Base-by-base conservation (phyloP, 768 basidiomycete species). In the Leccinum truebloodii region DNA sequence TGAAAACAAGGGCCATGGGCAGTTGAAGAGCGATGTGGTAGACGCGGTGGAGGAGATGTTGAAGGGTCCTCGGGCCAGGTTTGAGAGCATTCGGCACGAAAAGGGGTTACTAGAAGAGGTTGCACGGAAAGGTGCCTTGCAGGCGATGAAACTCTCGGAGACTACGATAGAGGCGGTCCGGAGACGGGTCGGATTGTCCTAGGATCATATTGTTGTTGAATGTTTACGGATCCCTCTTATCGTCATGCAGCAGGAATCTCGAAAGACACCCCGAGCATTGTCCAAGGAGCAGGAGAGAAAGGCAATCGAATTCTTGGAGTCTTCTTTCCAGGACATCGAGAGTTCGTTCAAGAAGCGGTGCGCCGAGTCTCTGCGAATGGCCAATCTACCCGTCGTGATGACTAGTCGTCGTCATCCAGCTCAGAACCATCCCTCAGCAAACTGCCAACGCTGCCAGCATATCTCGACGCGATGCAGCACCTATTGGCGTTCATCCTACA, bases 301-400 rank as follows among this genome's bases (percentile, higher is more conserved):
- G 59, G 78, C 89, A 0, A 75, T 86, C 7, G 82, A 83, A 22
- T 88, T 84, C 67, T 75, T 92, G 6, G 90, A 92, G 54, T 83
- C 83, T 20, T 71, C 79, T 58, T 86, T 91, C 64, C 76, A 90
- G 22, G 80, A 86, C 16, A 75, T 90, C 28, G 88, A 82, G n/a
- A 76, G 87, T 20, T 82, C 83, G 30, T 89, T 79, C 76, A 91
- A 87, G 75, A 92, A 90, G 75, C 85, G 91, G 90, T 90, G 59
- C 46, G 85, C 74, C 34, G n/a, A 16, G 20, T 24, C 22, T 59
- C 54, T 41, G 30, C 9, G 20, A 32, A 37, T 52, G 20, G 37
- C 28, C 18, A 39, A 48, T 7, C 6, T 58, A 24, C 26, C 34
- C 34, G 0, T 44, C 41, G 34, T 26, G 41, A 32, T 28, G 57